Base-by-base conservation (phyloP, 2,329 filamentous ascomycete genomes). In the Fusarium torulosum region DNA sequence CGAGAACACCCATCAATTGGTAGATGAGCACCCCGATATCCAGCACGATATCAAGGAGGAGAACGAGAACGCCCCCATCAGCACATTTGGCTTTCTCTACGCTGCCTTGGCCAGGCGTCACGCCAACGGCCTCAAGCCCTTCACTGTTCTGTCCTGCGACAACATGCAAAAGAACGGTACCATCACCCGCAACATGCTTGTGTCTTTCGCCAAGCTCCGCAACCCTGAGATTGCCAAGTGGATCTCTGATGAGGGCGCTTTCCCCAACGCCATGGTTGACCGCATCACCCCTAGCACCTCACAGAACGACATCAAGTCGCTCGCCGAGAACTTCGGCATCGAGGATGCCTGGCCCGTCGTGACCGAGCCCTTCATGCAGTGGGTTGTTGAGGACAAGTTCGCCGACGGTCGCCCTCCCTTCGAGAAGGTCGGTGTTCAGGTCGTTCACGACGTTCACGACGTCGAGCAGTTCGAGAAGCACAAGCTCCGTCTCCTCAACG, bases 121-220 rank as follows among this genome's bases (percentile, higher is more conserved):
- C 70, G 69, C 75, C 54, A 75, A 79, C 44, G 83, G 83, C 4
- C 79, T 84, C 46, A 81, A 80, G 73, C 84, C 84, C 43, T 86
- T 86, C 74, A 86, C 84, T 65, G 83, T 86, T 29, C 70, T 86
- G 71, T 86, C 84, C 6, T 86, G 84, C 72, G 84, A 86, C 74
- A 86, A 86, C 77, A 86, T 86, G 83, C 83, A 85, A 77, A 84
- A 84, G 79, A 86, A 86, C 74, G 84, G 84, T 53, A 76, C 80
- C 73, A 85, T 86, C 75, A 83, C 82, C 7, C 82, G 82, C 35
- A 70, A 78, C 74, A 86, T 86, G 84, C 81, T 86, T 35, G 71
- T 77, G 64, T 81, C 83, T 3, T 86, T 85, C 69, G 84, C 84
- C 3, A 78, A 77, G 29, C 76, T 83, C 44, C 79, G 78, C 60